These are phyloP conservation scores for Auxenochlorella pyrenoidosa DNA, from an alignment of 139 green algal species.

Conservation along the genomic window DNA sequence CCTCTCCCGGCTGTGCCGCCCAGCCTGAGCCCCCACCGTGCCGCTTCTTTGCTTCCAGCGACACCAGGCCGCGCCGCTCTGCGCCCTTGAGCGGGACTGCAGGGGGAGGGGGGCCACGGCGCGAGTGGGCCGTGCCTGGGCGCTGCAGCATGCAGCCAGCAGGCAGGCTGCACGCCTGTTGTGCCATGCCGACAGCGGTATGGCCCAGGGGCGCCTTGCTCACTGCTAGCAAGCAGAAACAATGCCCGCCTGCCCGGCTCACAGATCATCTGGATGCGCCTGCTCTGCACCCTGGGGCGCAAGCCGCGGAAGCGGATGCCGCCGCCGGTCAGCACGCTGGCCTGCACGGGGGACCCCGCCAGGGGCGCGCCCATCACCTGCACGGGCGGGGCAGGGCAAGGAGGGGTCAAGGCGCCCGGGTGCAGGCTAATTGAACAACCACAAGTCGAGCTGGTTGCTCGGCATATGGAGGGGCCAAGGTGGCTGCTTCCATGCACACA, in stretches of 20 bases:
- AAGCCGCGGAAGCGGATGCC: constrained; percentile 62
- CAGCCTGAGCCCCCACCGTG: not conserved
- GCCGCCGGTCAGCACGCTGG: constrained; percentile 73
- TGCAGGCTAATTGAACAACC: too few relatives aligned
- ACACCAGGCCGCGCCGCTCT: constrained; percentile 78
- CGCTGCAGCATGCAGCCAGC: not conserved
- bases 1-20: too few relatives aligned
- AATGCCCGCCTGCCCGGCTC: not conserved
- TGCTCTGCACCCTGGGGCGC: constrained; percentile 49
- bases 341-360: constrained; percentile 64
- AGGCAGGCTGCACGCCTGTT: not conserved
- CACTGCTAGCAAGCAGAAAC: not conserved
- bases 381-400: not conserved
- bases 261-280: constrained; percentile 83
- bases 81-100: constrained; percentile 53
- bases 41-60: constrained; percentile 82
- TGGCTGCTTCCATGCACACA: too few relatives aligned
- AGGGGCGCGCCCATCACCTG: constrained; percentile 83
- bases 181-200: too few relatives aligned
- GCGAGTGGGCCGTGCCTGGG: not conserved
- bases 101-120: not conserved
- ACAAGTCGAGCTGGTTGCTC: too few relatives aligned
- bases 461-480: too few relatives aligned
- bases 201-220: not conserved
- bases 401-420: too few relatives aligned